Base-by-base conservation (phyloP, 192 early-diverging fungal genomes). In the Coemansia sp. region DNA sequence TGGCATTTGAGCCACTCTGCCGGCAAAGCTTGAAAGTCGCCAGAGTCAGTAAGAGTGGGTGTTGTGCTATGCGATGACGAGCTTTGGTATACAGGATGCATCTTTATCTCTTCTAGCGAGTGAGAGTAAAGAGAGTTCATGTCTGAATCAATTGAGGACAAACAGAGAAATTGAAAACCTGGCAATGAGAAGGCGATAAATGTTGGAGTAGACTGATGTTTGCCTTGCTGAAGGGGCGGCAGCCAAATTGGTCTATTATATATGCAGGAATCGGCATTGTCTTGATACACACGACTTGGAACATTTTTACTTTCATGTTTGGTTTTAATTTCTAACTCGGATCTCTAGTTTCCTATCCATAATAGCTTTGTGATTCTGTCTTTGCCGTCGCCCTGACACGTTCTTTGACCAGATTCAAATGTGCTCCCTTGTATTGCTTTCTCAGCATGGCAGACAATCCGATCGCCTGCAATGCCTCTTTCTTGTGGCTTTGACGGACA, bases 381-480 rank as follows among this genome's bases (percentile, higher is more conserved):
- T 55, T 55, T 55, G 53, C 26, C 12, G 53, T 17, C 14, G 12
- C 25, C 9, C 11, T 55, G 53, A 27, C 53, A 55, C 53, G 14
- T 29, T 29, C 53, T 55, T 55, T 55, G 25, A 12, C 16, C 12
- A 27, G 11, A 12, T 12, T 12, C 9, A 12, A 6, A 31, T 26
- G 12, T 55, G 4, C 12, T 3, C 29, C 9, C 25, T 29, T 29
- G 26, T 29, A n/a, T 12, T 29, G 53, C 27, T 55, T 26, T 26
- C 53, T 16, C 25, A 55, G 22, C 25, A 35, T 54, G 27, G 16
- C 16, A 16, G 53, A 25, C 31, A n/a, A 26, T 55, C 26, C 53
- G 53, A 55, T 55, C 53, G 26, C 14, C n/a, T 55, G 53, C 53
- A 55, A 55, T 55, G 53, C 12, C 25, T 6, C 27, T 29, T n/a